Conservation (phyloP, 768 basidiomycete species). For the Rhizopogon rudus region DNA sequence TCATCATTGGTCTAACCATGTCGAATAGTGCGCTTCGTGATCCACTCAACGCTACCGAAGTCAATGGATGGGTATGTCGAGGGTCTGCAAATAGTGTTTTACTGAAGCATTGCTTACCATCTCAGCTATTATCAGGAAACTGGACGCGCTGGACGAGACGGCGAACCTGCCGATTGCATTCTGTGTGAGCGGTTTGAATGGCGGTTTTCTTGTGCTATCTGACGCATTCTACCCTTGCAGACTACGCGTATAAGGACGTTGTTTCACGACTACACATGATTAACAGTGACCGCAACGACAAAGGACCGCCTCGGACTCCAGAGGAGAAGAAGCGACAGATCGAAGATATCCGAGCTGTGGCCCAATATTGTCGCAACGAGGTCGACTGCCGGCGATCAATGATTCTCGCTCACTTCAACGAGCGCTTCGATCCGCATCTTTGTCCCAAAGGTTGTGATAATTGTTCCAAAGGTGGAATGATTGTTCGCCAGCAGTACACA, state of each 20-base stretch:
- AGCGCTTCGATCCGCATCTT: conserved; percentile 61
- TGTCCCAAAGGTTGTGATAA: conserved; percentile 83
- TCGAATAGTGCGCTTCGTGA: conserved; percentile 78
- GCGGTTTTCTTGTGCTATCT: neutral
- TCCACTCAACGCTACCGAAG: conserved; percentile 80
- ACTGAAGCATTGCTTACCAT: conserved; percentile 6
- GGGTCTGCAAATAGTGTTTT: neutral
- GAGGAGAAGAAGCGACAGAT: conserved; percentile 56
- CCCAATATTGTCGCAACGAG: conserved; percentile 75
- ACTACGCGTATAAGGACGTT: conserved; percentile 61
- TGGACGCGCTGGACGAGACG: conserved; percentile 93
- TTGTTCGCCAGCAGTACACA: conserved; percentile 57
- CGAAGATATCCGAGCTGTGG: conserved; percentile 60
- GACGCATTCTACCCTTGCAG: conserved; percentile 32
- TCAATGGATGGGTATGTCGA: conserved; percentile 72
- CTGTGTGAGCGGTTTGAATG: conserved; percentile 54
- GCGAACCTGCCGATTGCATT: conserved; percentile 75
- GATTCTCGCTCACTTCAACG: conserved; percentile 85
- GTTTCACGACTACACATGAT: conserved; percentile 56
- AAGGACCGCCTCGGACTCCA: conserved; percentile 27
- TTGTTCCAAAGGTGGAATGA: conserved; percentile 51
- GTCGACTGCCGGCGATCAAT: conserved; percentile 85
- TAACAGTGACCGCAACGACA: conserved; percentile 39
- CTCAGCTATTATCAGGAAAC: conserved; percentile 91
- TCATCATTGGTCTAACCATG: neutral